A percentile compares a stretch with the other conserved stretches of the same genome.
phyloP scores from a whole-genome alignment of 2,329 filamentous ascomycete species.

The Monosporascus sp. region DNA sequence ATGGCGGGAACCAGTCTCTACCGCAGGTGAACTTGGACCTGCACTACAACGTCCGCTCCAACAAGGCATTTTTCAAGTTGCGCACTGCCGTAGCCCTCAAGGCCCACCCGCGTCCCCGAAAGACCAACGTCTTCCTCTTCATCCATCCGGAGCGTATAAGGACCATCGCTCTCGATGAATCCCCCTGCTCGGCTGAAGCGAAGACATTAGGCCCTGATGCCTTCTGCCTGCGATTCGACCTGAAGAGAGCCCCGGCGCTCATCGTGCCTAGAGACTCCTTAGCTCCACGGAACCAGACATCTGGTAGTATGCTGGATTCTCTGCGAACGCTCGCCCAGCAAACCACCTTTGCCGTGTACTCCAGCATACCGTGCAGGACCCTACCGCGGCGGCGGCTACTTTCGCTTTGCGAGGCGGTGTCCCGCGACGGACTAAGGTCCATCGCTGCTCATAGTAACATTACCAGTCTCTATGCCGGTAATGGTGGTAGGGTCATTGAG shows the following conservation, averaged over 20 bases:
- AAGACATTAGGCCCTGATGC: constrained; percentile 8
- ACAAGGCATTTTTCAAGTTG: constrained; percentile 11
- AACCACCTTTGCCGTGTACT: constrained; percentile 8
- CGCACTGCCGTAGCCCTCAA: constrained; percentile 10
- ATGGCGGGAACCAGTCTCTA: constrained; percentile 5
- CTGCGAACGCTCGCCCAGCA: constrained; percentile 8
- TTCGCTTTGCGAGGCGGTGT: constrained; percentile 9
- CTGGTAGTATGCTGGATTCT: constrained; percentile 9
- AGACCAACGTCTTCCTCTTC: constrained; percentile 9
- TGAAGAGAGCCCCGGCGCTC: constrained; percentile 8
- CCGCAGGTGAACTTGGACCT: constrained; percentile 7
- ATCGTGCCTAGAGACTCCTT: constrained; percentile 10
- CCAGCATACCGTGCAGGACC: constrained; percentile 6
- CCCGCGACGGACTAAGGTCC: constrained; percentile 8
- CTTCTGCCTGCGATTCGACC: constrained; percentile 8
- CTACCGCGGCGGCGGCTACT: constrained; percentile 7
- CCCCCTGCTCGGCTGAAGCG: constrained; percentile 5
- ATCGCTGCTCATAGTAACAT: constrained; percentile 7
- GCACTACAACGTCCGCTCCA: constrained; percentile 10
- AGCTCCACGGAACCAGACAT: constrained; percentile 10
- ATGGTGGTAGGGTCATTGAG: constrained; percentile 9
- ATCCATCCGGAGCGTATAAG: constrained; percentile 11
- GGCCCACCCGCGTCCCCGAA: constrained; percentile 6
- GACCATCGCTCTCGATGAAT: constrained; percentile 7
- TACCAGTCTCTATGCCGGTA: constrained; percentile 9